Base-by-base conservation (phyloP, 495 filamentous ascomycete genomes). In the Aspergillus incahuasiensis region DNA sequence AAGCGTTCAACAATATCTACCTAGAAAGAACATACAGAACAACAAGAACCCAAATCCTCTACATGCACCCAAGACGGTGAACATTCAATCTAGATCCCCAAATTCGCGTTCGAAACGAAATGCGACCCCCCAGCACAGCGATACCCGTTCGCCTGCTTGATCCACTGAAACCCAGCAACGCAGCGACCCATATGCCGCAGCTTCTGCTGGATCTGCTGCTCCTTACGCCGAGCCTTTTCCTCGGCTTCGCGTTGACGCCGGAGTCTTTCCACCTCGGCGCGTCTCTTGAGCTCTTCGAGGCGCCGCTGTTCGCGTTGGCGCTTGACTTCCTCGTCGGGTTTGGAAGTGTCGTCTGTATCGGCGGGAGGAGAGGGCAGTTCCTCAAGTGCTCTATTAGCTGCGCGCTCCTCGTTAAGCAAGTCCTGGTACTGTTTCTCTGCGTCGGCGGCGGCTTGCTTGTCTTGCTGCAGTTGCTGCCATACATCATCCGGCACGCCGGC, bases 381-480 rank as follows among this genome's bases (percentile, higher is more conserved):
- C 21, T 52, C 9, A 0, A 55, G 35, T 0, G 16, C 52, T 32
- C 42, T 41, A 18, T 22, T 20, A 9, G 54, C 38, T 3, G 60
- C 50, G 19, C 51, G 50, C n/a, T 63, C 61, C 18, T 61, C 55
- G 28, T 56, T 54, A n/a, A 46, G 28, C 0, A 54, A 19, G 5
- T 55, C 18, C 20, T 63, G 15, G n/a, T 62, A 53, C 4, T 58
- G 39, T 13, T 60, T 45, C 34, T 70, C 69, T 8, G 11, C 24
- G 18, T 21, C 35, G n/a, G 68, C 63, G 1, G 68, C 67, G 1
- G 64, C 69, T 2, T 65, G 52, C 35, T 71, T 75, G 65, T 84
- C 80, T 0, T 51, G 60, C 54, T 83, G 72, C 0, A 89, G 74
- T 48, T 82, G 79, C 15, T 72, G 57, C 86, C 86, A 88, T n/a